These are phyloP conservation scores for Fonsecaea monophora DNA, from an alignment of 2,329 filamentous ascomycete species.

Conservation along the genomic window DNA sequence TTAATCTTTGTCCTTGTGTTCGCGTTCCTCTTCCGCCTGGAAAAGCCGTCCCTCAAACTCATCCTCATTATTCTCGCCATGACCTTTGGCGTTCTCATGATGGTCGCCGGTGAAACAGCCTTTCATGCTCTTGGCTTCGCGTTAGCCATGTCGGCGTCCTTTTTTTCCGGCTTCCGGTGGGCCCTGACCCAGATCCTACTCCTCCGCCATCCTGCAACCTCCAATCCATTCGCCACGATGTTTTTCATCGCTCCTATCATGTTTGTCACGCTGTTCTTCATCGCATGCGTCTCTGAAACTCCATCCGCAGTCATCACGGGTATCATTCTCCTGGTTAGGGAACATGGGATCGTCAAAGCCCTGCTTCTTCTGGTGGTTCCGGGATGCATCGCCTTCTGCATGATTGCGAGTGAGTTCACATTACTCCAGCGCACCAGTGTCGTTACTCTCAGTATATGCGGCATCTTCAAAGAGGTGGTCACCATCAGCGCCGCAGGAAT, in stretches of 20 bases:
- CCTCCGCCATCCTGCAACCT: constrained; percentile 89
- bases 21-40: constrained; percentile 90
- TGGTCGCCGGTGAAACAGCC: constrained; percentile 93
- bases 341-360: constrained; percentile 71
- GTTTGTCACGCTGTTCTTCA: constrained; percentile 80
- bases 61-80: constrained; percentile 88
- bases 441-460: constrained; percentile 93
- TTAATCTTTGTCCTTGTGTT: constrained; percentile 94
- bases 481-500: constrained; percentile 88
- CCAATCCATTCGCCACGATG: constrained; percentile 95
- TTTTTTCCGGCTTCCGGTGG: constrained; percentile 97
- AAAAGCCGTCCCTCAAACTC: constrained; percentile 83
- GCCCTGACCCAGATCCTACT: constrained; percentile 97
- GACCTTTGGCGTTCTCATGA: constrained; percentile 93
- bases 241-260: constrained; percentile 98
- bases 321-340: constrained; percentile 66
- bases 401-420: constrained; percentile 96
- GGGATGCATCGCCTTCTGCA: constrained; percentile 87
- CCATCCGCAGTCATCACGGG: constrained; percentile 71
- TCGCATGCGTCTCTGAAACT: constrained; percentile 87
- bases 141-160: constrained; percentile 89
- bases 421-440: constrained; percentile 93
- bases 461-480: constrained; percentile 98
- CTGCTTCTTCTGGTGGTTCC: constrained; percentile 84
- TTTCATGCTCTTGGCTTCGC: constrained; percentile 87